Evolutionary conservation across 2,329 filamentous ascomycete genomes (phyloP).

Genomic region (Arachnopeziza araneosa): DNA sequence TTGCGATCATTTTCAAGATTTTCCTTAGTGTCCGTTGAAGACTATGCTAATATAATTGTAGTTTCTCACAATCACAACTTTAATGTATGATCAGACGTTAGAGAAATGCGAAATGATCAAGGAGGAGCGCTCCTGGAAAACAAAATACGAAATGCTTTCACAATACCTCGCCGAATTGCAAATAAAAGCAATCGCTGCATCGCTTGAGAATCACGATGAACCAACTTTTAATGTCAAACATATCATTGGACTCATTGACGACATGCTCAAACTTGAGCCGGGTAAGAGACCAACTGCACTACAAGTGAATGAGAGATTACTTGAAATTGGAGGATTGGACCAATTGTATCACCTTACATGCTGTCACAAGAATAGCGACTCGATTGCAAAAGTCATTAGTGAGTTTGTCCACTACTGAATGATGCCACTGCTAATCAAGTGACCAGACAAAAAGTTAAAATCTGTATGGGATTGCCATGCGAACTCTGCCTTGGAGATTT

Average conservation of each 20-base stretch:
- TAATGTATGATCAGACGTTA: slow-evolving; percentile 37
- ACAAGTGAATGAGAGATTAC: slow-evolving; percentile 44
- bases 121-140: slow-evolving; percentile 28
- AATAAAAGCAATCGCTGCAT: slow-evolving; percentile 10
- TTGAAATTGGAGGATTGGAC: slow-evolving; percentile 41
- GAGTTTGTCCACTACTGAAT: slow-evolving; percentile 2
- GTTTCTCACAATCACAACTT: slow-evolving; percentile 39
- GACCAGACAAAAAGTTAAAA: slow-evolving; percentile 18
- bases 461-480: slow-evolving; percentile 8
- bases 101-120: slow-evolving; percentile 37
- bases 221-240: slow-evolving; percentile 31
- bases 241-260: slow-evolving; percentile 39
- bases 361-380: slow-evolving; percentile 36
- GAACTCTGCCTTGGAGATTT: slow-evolving; percentile 1
- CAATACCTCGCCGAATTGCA: slow-evolving; percentile 13
- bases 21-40: neutral
- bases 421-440: neutral
- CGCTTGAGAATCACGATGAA: slow-evolving; percentile 13
- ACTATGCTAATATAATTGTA: neutral
- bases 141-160: slow-evolving; percentile 27
- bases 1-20: neutral
- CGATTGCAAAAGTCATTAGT: slow-evolving; percentile 34
- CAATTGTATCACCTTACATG: slow-evolving; percentile 43
- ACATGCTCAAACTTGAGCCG: slow-evolving; percentile 47
- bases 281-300: slow-evolving; percentile 43